Conservation (phyloP, 148 eudicot species). For the Pharnaceum exiguum region DNA sequence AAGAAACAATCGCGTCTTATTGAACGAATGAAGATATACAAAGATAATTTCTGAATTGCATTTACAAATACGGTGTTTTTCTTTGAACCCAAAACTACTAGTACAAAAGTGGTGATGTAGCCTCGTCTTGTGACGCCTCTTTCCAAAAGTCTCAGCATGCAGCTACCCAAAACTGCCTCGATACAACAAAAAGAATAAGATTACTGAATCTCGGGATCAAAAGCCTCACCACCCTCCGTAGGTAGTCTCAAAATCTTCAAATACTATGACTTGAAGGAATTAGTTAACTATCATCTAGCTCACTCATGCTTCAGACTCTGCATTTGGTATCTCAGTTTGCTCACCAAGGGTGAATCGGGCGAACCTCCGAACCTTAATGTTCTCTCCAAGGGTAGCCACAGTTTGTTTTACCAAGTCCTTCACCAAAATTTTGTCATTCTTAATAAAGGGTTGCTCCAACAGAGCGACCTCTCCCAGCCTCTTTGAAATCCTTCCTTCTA, state of each 20-base stretch:
- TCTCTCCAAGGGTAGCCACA: slow-evolving; percentile 88
- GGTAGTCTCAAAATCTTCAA: background rate
- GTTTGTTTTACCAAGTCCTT: slow-evolving; percentile 94
- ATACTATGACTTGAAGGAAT: slow-evolving; percentile 1
- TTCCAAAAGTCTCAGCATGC: slow-evolving; percentile 20
- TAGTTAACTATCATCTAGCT: background rate
- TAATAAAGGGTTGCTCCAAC: slow-evolving; percentile 81
- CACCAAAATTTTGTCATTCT: slow-evolving; percentile 67
- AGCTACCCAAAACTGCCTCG: slow-evolving; percentile 23
- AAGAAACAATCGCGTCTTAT: no score
- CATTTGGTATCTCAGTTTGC: slow-evolving; percentile 18
- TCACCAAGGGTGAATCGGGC: slow-evolving; percentile 80
- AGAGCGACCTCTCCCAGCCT: slow-evolving; percentile 96
- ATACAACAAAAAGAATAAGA: slow-evolving; percentile 21
- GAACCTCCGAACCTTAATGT: slow-evolving; percentile 84
- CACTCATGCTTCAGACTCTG: slow-evolving; percentile 39
- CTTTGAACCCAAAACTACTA: no score
- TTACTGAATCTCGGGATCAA: slow-evolving; percentile 3
- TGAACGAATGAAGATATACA: no score
- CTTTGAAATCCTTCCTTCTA: slow-evolving; percentile 80
- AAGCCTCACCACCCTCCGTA: slow-evolving; percentile 18
- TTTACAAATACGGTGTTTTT: no score
- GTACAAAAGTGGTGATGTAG: no score
- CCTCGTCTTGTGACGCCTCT: no score
- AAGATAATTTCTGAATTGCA: no score